A percentile compares a stretch with the other conserved stretches of the same genome.
Evolutionary conservation across 345 rosid species (phyloP).

Genomic region (Euphorbia peplus): DNA sequence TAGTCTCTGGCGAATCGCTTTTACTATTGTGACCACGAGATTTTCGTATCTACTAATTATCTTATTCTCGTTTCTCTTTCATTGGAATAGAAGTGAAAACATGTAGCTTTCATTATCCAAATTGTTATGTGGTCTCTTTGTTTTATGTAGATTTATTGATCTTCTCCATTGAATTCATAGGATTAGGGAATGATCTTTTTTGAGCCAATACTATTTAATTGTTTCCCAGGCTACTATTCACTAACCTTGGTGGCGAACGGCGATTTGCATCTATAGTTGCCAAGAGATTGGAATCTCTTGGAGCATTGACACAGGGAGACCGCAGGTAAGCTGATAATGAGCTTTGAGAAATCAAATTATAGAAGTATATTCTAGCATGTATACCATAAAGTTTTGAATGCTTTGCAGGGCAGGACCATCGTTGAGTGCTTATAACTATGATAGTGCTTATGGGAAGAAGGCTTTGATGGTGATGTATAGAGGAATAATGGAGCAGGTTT

Average conservation of each 20-base stretch:
- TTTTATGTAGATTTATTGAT: not conserved
- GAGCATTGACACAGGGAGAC: conserved; percentile 98
- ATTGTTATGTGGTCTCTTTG: not conserved
- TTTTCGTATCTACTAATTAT: not conserved
- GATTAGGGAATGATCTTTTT: not conserved
- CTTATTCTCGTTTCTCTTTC: not conserved
- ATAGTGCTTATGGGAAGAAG: conserved; percentile 84
- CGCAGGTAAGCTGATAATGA: conserved; percentile 57
- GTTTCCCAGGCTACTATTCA: conserved; percentile 66
- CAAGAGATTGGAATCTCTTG: conserved; percentile 93
- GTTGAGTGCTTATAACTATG: conserved; percentile 96
- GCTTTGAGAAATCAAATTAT: not conserved
- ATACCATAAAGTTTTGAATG: conserved; percentile 24
- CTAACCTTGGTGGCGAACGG: conserved; percentile 97
- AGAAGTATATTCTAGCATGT: not conserved
- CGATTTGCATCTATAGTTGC: conserved; percentile 99
- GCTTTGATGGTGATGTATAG: conserved; percentile 92
- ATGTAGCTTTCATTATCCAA: not conserved
- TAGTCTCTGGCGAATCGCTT: not conserved
- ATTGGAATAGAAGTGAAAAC: not conserved
- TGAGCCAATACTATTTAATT: not conserved
- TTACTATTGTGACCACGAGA: not conserved
- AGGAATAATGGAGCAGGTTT: conserved; percentile 96
- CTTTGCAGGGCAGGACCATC: conserved; percentile 88
- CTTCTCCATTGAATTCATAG: not conserved